A percentile compares a stretch with the other conserved stretches of the same genome.
Evolutionary conservation across 768 basidiomycete species (phyloP).

Genomic region (Kwoniella dejecticola): DNA sequence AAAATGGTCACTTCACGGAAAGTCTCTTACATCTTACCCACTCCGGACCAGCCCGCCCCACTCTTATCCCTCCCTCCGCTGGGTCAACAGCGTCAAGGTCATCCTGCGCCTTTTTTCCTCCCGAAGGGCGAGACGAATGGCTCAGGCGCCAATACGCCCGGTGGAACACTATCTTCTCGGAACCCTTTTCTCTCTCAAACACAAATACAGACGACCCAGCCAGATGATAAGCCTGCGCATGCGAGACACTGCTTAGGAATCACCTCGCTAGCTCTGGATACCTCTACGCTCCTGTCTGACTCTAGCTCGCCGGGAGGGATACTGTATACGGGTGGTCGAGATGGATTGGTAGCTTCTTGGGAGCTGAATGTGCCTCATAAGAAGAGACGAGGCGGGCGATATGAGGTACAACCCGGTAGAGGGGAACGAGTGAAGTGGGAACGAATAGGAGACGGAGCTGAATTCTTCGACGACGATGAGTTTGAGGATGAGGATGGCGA

Average conservation of each 20-base stretch:
- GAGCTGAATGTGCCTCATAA: constrained; percentile 73
- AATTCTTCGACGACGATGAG: constrained; percentile 71
- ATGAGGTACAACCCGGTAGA: constrained; percentile 42
- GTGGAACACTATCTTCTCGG: constrained; percentile 16
- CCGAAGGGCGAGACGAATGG: constrained; percentile 39
- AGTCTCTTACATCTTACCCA: constrained; percentile 84
- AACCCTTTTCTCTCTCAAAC: constrained; percentile 37
- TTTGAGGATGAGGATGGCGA: constrained; percentile 67
- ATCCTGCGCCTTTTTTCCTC: constrained; percentile 69
- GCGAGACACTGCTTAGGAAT: constrained; percentile 87
- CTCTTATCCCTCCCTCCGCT: constrained; percentile 71
- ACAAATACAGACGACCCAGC: constrained; percentile 2
- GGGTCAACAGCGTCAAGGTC: constrained; percentile 67
- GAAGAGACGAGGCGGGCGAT: constrained; percentile 55
- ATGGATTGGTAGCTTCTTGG: constrained; percentile 85
- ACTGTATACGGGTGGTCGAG: constrained; percentile 83
- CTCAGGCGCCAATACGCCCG: neutral
- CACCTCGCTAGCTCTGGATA: constrained; percentile 82
- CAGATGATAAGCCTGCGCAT: too few species aligned
- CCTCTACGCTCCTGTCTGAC: constrained; percentile 73
- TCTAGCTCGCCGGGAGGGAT: constrained; percentile 74
- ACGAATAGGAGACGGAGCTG: constrained; percentile 80
- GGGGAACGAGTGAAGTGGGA: constrained; percentile 53
- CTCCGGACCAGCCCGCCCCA: constrained; percentile 66
- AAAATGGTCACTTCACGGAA: constrained; percentile 56